Evolutionary conservation across 2,329 filamentous ascomycete species (phyloP), one percentile per base, ranked within the genome.

Genomic region (Tothia fuscella): DNA sequence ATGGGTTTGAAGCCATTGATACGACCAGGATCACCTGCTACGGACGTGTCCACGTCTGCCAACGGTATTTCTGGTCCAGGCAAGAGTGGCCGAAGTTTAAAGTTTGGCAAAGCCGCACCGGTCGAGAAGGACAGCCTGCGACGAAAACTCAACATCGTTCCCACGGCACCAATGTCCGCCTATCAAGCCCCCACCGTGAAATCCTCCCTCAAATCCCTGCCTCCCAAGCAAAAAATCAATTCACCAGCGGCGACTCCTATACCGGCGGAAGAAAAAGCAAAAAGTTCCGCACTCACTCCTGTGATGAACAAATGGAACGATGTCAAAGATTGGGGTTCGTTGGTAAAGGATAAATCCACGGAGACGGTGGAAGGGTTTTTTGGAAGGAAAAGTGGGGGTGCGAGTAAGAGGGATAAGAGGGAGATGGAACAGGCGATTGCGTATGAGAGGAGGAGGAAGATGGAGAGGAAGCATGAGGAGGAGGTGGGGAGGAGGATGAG

Each of bases 1-100:
- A 52, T 68, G 26, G 49, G 57, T 24, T 54, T 71, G 30, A 52
- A 57, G 6, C 61, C 60, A 30, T 28, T 44, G 17, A 16, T 25
- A 42, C 35, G 14, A 26, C 26, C 20, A 21, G 35, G 22, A 4
- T 22, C 24, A 16, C 33, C 25, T 13, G 14, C 10, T 55, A 30
- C 17, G 34, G 35, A 14, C 19, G 24, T 16, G 22, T 31, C 20
- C 14, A n/a, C 16, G 19, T n/a, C 25, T 17, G n/a, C 13, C 14
- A 41, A 41, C 21, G 10, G 6, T 13, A 22, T 40, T 29, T 30
- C 4, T 7, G n/a, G 17, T 22, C 12, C 13, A 34, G 9, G 16
- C 19, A 13, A 30, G 13, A 16, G 7, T 20, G 24, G 30, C 28
- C 14, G 29, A 9, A 17, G 29, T 6, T n/a, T n/a, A 34, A 13